Evolutionary conservation across 2,329 filamentous ascomycete genomes (phyloP).

Genomic region (Fusarium chaquense): DNA sequence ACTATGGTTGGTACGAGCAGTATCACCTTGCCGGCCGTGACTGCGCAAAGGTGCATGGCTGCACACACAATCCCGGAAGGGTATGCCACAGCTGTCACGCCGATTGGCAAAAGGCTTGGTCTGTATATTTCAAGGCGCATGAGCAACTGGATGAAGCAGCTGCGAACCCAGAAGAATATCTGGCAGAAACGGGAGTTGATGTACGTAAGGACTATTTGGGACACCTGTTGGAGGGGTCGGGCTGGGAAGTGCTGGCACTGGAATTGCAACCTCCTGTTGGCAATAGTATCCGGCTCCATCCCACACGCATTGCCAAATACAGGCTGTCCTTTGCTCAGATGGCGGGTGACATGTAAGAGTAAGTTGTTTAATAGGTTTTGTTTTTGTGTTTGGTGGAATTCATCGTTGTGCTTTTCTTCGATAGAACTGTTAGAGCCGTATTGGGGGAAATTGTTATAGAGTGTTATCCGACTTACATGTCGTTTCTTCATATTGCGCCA

Average conservation of each 20-base stretch:
- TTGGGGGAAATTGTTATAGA: slow-evolving; percentile 2
- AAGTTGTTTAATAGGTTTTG: background rate
- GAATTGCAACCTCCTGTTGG: slow-evolving; percentile 26
- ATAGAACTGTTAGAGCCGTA: slow-evolving; percentile 19
- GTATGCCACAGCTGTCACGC: slow-evolving; percentile 40
- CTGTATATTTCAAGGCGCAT: slow-evolving; percentile 27
- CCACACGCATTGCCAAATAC: slow-evolving; percentile 32
- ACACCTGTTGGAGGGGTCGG: slow-evolving; percentile 4
- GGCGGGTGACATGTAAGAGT: background rate
- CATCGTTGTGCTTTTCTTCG: slow-evolving; percentile 9
- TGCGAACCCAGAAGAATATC: slow-evolving; percentile 13
- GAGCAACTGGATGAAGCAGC: slow-evolving; percentile 19
- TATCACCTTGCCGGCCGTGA: slow-evolving; percentile 33
- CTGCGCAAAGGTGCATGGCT: slow-evolving; percentile 39
- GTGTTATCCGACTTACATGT: slow-evolving; percentile 32
- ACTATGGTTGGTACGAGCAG: slow-evolving; percentile 45
- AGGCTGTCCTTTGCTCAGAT: slow-evolving; percentile 17
- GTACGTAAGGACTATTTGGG: slow-evolving; percentile 16
- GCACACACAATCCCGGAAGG: slow-evolving; percentile 15
- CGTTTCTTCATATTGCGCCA: slow-evolving; percentile 5
- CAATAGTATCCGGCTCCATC: slow-evolving; percentile 34
- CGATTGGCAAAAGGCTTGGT: slow-evolving; percentile 38
- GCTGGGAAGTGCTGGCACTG: slow-evolving; percentile 13
- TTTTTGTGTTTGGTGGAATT: slow-evolving; percentile 2
- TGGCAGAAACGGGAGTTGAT: slow-evolving; percentile 15